Base-by-base conservation (phyloP, 139 green algal genomes). In the Limnomonas spitsbergensis region DNA sequence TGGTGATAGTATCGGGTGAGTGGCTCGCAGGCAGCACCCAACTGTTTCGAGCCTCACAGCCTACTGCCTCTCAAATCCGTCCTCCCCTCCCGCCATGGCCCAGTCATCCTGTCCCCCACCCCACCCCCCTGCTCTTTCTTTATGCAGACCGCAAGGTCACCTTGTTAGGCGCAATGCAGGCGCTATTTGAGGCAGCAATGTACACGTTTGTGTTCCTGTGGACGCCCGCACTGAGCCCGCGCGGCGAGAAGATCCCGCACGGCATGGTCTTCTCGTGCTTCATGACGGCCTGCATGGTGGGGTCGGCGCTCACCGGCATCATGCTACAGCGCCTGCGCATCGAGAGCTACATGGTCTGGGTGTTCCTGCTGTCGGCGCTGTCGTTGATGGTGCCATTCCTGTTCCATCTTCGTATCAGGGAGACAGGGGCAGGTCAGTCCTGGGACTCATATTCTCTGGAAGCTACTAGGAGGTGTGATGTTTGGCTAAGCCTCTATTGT, bases 121-220 rank as follows among this genome's bases (percentile, higher is more conserved):
- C n/a, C n/a, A n/a, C n/a, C n/a, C n/a, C n/a, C 42, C 6, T 54
- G 42, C 42, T 9, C 42, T 6, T 54, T 24, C 56, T 36, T 7
- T 32, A 36, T 61, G 82, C 88, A 92, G 91, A 96, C 71, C 79
- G 81, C 29, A 91, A 90, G 52, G 86, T 96, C n/a, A 89, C 85
- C 14, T 72, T 92, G 79, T 76, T 92, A 72, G 88, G 88, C 34
- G 84, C 81, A n/a, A 91, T 97, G 87, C 42, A 99, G 84, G 90
- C 90, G 1, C 78, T 98, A 52, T 99, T 98, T 82, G 95, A 99
- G 84, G 95, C 89, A 4, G 82, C 83, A 79, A 98, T 99, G 95
- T 99, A 99, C 87, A 98, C 95, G 1, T 99, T 98, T 85, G 94
- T 99, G 0, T 99, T 99, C 89, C 88, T 99, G 75, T 98, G 95